A percentile compares a stretch with the other conserved stretches of the same genome.
These are phyloP conservation scores for Pontederia crassipes DNA, from an alignment of 176 grass and related monocot genomes.

Conservation along the genomic window DNA sequence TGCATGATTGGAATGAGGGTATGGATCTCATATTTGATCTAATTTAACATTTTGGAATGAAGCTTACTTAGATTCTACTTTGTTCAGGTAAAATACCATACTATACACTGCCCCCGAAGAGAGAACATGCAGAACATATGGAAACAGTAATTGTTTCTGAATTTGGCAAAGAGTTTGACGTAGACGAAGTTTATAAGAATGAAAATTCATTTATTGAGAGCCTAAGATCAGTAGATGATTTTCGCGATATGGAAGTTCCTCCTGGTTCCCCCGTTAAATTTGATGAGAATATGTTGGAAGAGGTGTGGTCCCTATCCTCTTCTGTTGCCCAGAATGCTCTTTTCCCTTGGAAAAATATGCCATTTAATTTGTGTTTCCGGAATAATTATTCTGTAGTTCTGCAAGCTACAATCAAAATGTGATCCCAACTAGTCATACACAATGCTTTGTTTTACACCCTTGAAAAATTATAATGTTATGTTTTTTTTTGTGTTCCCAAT, in stretches of 20 bases:
- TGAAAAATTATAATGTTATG: no score
- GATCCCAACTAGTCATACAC: no score
- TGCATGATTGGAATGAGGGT: constrained; percentile 99
- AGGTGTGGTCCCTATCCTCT: no score
- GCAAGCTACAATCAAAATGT: no score
- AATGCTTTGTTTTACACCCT: no score
- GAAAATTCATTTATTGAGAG: constrained; percentile 71
- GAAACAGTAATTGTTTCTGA: constrained; percentile 57
- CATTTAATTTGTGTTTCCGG: no score
- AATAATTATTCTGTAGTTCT: no score
- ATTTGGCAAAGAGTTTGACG: constrained; percentile 64
- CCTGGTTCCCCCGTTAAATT: constrained; percentile 48
- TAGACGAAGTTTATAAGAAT: constrained; percentile 72
- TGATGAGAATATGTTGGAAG: constrained; percentile 18
- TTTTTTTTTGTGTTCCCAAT: no score
- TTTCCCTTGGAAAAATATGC: no score
- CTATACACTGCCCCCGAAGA: constrained; percentile 68
- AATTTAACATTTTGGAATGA: background rate
- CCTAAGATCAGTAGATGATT: constrained; percentile 67
- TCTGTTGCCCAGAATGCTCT: no score
- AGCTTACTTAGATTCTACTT: no score
- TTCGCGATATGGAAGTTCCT: constrained; percentile 74
- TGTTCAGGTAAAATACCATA: constrained; percentile 85
- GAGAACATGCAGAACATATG: constrained; percentile 31
- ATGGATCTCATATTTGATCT: constrained; percentile 3